Evolutionary conservation across 2,329 filamentous ascomycete genomes (phyloP).

Genomic region (Calonectria leucothoes): DNA sequence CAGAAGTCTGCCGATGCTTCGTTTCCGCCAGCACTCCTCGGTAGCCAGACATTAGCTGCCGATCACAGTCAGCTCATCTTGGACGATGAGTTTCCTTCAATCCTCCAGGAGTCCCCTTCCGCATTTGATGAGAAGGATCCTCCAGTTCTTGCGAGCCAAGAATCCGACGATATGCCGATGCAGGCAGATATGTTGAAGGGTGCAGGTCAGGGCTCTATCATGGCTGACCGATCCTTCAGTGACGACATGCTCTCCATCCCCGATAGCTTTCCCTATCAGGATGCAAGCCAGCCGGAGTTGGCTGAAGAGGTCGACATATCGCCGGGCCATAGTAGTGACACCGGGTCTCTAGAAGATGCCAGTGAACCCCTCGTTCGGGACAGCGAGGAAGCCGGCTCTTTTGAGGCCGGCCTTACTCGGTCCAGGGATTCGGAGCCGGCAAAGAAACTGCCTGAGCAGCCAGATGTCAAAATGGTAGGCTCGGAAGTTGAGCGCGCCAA

Average conservation of each 20-base stretch:
- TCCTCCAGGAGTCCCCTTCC: slow-evolving; percentile 22
- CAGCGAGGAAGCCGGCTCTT: background rate
- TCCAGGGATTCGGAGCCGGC: background rate
- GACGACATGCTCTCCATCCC: background rate
- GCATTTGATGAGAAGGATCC: slow-evolving; percentile 27
- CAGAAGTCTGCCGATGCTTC: slow-evolving; percentile 25
- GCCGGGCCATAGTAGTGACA: background rate
- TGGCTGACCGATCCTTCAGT: background rate
- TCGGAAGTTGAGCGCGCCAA: background rate
- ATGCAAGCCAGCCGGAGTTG: background rate
- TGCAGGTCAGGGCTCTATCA: background rate
- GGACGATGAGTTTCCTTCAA: slow-evolving; percentile 6
- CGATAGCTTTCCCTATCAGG: background rate
- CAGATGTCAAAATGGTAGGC: slow-evolving; percentile 33
- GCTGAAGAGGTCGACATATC: background rate
- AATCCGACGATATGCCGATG: slow-evolving; percentile 30
- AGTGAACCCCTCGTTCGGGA: background rate
- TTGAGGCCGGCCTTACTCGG: background rate
- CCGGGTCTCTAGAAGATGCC: background rate
- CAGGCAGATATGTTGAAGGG: slow-evolving; percentile 27
- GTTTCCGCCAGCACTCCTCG: slow-evolving; percentile 9
- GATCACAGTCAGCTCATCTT: slow-evolving; percentile 6
- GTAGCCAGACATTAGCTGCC: background rate
- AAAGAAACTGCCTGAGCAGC: slow-evolving; percentile 10
- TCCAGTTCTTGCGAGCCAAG: slow-evolving; percentile 30